phyloP scores from a whole-genome alignment of 768 basidiomycete species.

The Mycena albidolilacea region DNA sequence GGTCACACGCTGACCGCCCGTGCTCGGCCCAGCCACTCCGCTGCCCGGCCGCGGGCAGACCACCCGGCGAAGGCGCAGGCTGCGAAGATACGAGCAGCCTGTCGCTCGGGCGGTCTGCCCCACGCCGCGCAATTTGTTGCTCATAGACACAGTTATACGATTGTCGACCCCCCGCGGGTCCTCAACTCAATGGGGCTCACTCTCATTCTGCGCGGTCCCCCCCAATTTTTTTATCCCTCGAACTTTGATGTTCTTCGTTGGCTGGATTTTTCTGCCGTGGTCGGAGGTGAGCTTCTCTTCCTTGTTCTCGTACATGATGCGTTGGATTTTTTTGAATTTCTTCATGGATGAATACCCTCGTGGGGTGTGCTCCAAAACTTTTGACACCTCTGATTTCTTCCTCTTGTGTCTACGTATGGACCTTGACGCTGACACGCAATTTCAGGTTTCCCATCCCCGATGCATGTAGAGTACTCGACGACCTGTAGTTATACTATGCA shows the following conservation, averaged over 20 bases:
- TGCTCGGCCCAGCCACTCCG: slow-evolving; percentile 73
- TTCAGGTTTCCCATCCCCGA: slow-evolving; percentile 2
- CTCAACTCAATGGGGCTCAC: slow-evolving; percentile 95
- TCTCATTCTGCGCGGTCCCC: slow-evolving; percentile 73
- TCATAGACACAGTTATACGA: slow-evolving; percentile 94
- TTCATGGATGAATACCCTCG: slow-evolving; percentile 87
- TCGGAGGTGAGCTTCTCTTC: slow-evolving; percentile 37
- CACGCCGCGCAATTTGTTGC: slow-evolving; percentile 70
- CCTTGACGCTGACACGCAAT: slow-evolving; percentile 12
- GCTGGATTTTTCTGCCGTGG: slow-evolving; percentile 14
- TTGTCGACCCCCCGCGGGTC: slow-evolving; percentile 67
- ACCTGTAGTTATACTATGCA: background rate
- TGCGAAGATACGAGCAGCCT: slow-evolving; percentile 86
- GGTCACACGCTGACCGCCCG: slow-evolving; percentile 41
- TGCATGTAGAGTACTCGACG: too few species aligned
- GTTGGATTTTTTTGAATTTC: slow-evolving; percentile 84
- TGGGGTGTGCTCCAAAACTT: slow-evolving; percentile 81
- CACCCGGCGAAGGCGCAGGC: slow-evolving; percentile 60
- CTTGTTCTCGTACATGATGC: slow-evolving; percentile 65
- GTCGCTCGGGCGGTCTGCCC: slow-evolving; percentile 60
- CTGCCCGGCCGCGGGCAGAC: slow-evolving; percentile 55
- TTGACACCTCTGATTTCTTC: slow-evolving; percentile 72
- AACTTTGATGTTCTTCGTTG: slow-evolving; percentile 67
- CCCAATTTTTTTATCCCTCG: slow-evolving; percentile 68
- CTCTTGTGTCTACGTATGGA: background rate